Conservation (phyloP, 2,329 filamentous ascomycete species). For the Diaporthe vexans region DNA sequence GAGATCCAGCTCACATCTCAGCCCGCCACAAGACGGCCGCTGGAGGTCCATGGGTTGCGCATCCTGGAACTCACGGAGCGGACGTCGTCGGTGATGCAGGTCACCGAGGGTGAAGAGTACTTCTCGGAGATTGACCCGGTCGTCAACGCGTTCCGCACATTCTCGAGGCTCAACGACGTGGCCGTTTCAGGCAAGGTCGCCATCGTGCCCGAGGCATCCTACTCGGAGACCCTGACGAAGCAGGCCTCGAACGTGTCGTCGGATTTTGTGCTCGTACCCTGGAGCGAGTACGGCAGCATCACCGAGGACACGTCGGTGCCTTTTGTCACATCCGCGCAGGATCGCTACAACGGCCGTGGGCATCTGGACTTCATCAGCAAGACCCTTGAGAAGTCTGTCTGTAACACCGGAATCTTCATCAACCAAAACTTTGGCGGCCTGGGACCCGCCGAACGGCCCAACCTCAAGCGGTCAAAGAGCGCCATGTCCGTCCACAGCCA, state of each 20-base stretch:
- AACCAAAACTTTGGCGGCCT: conserved; percentile 70
- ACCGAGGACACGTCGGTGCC: conserved; percentile 71
- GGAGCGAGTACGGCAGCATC: conserved; percentile 86
- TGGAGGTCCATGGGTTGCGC: conserved; percentile 87
- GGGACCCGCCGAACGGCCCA: conserved; percentile 52
- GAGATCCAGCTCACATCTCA: conserved; percentile 43
- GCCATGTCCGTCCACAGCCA: conserved; percentile 70
- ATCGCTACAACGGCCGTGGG: conserved; percentile 71
- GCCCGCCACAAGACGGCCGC: conserved; percentile 58
- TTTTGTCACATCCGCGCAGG: conserved; percentile 61
- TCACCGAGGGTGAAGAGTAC: conserved; percentile 84
- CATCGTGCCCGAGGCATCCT: conserved; percentile 82
- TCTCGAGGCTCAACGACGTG: conserved; percentile 87
- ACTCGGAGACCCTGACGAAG: conserved; percentile 80
- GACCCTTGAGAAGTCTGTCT: conserved; percentile 73
- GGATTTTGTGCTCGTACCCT: conserved; percentile 86
- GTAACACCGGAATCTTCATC: conserved; percentile 83
- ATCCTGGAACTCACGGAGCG: conserved; percentile 91
- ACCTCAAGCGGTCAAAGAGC: conserved; percentile 65
- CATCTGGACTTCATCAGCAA: conserved; percentile 83
- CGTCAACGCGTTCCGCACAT: conserved; percentile 90
- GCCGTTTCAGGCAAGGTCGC: conserved; percentile 86
- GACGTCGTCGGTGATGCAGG: conserved; percentile 95
- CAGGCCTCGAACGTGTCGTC: conserved; percentile 79
- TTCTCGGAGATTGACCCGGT: conserved; percentile 80